A percentile compares a stretch with the other conserved stretches of the same genome.
Evolutionary conservation across 116 monocot genomes (phyloP).

Genomic region (Trichopus zeylanicus): DNA sequence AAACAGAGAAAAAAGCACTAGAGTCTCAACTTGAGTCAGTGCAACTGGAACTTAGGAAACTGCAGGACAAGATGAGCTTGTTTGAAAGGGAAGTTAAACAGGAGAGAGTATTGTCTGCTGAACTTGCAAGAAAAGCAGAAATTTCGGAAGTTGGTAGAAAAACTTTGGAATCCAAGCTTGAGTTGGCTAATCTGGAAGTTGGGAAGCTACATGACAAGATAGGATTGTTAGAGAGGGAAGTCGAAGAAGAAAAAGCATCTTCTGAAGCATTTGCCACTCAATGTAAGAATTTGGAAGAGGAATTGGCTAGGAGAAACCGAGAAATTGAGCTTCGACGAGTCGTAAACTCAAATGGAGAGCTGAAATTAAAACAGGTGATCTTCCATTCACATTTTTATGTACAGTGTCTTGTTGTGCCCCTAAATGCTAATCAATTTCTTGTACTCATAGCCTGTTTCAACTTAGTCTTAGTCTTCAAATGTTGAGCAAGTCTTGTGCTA

Average conservation of each 20-base stretch:
- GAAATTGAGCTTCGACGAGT: conserved; percentile 20
- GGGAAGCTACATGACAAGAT: conserved; percentile 29
- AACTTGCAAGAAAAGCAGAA: conserved; percentile 3
- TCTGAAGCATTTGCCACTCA: conserved; percentile 19
- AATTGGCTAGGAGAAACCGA: conserved; percentile 22
- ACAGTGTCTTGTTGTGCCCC: neutral
- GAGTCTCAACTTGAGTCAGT: conserved; percentile 13
- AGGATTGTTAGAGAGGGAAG: conserved; percentile 20
- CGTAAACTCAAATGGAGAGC: conserved; percentile 26
- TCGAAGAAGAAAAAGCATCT: conserved; percentile 24
- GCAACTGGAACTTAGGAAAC: conserved; percentile 8
- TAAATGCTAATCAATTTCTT: too few species aligned
- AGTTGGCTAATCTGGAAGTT: conserved; percentile 7
- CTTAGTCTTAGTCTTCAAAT: too few species aligned
- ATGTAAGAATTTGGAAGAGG: conserved; percentile 40
- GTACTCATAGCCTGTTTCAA: too few species aligned
- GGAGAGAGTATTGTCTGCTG: conserved; percentile 25
- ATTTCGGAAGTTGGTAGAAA: conserved; percentile 6
- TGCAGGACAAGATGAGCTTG: conserved; percentile 8
- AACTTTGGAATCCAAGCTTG: conserved; percentile 18
- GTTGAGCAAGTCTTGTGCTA: too few species aligned
- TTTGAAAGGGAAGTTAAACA: conserved; percentile 14
- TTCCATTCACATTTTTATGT: neutral
- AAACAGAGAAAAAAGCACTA: conserved; percentile 10
- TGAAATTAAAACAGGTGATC: conserved; percentile 50